Evolutionary conservation across 163 green algal genomes (phyloP), one percentile per base, ranked within the genome.

Genomic region (Volvox carteri): DNA sequence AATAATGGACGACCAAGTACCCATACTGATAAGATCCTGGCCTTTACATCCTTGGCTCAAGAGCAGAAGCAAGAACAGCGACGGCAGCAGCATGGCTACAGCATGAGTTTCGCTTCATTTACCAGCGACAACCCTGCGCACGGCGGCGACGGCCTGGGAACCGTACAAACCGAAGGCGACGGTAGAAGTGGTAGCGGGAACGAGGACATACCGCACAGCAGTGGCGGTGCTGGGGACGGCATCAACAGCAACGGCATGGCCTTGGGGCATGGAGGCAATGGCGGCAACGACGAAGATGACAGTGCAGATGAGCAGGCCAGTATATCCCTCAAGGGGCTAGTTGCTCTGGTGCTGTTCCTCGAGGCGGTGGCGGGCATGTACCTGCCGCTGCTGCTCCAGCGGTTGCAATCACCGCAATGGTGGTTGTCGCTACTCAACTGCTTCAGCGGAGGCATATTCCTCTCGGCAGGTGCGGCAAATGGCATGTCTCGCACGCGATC

Each of bases 401-500:
- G 54, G 6, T 50, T 85, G 44, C 50, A 56, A 9, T 73, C 58
- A 19, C 78, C 80, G 74, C 88, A 90, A 70, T 85, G 89, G 80
- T 85, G 58, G 56, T 81, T 95, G 75, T 89, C 88, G 25, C 85
- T 92, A 33, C 86, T 93, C 41, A 95, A 93, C 70, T 91, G 83
- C 70, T 95, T 95, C 65, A 89, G 77, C n/a, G 92, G 92, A 33
- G 91, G 90, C 33, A 87, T 95, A 30, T 95, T 95, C 72, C 83
- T 95, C 1, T 54, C 90, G 4, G 87, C 91, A 3, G 89, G 86
- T 91, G 68, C 21, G 84, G 8, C 19, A 37, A 28, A n/a, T n/a
- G n/a, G n/a, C n/a, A n/a, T n/a, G n/a, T n/a, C n/a, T n/a, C n/a
- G n/a, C n/a, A n/a, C n/a, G n/a, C n/a, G n/a, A n/a, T n/a, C n/a